Evolutionary conservation across 176 grass and related monocot species (phyloP).

Genomic region (Oryza brachyantha): DNA sequence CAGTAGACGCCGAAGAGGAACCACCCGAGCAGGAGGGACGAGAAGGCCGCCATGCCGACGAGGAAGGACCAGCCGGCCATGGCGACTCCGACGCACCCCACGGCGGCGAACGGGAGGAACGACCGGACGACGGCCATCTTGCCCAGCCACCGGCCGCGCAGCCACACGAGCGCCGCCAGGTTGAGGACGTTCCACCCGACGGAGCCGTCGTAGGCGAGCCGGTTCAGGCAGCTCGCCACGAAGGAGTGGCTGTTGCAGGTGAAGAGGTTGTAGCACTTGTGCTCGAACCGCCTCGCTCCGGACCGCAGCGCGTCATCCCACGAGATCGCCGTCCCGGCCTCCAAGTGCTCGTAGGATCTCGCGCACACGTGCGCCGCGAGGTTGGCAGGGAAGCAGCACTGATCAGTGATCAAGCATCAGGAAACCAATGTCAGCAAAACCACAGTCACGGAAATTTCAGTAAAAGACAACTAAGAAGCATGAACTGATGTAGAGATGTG

Average conservation of each 20-base stretch:
- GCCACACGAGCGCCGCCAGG: slow-evolving; percentile 56
- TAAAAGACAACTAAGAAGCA: not conserved
- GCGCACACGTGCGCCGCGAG: slow-evolving; percentile 46
- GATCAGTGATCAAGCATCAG: not conserved
- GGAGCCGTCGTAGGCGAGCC: slow-evolving; percentile 58
- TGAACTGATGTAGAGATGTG: not conserved
- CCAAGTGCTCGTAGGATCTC: slow-evolving; percentile 56
- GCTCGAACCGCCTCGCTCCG: slow-evolving; percentile 54
- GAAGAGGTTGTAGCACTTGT: slow-evolving; percentile 85
- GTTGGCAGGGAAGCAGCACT: slow-evolving; percentile 85
- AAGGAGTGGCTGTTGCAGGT: slow-evolving; percentile 79
- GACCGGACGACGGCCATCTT: slow-evolving; percentile 50
- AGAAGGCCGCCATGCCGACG: slow-evolving; percentile 62
- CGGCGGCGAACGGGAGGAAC: slow-evolving; percentile 46
- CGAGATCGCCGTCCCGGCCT: slow-evolving; percentile 53
- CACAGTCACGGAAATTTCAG: not conserved
- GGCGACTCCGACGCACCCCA: slow-evolving; percentile 51
- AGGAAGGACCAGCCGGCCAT: slow-evolving; percentile 76
- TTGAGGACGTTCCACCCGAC: slow-evolving; percentile 57
- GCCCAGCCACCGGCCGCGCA: slow-evolving; percentile 60
- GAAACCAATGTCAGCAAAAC: not conserved
- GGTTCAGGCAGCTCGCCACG: slow-evolving; percentile 64
- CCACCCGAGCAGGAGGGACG: slow-evolving; percentile 63
- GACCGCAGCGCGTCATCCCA: slow-evolving; percentile 66
- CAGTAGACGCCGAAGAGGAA: slow-evolving; percentile 65